Evolutionary conservation across 352 stramenopile genomes (phyloP).

Genomic region (Globisporangium apiculatum): DNA sequence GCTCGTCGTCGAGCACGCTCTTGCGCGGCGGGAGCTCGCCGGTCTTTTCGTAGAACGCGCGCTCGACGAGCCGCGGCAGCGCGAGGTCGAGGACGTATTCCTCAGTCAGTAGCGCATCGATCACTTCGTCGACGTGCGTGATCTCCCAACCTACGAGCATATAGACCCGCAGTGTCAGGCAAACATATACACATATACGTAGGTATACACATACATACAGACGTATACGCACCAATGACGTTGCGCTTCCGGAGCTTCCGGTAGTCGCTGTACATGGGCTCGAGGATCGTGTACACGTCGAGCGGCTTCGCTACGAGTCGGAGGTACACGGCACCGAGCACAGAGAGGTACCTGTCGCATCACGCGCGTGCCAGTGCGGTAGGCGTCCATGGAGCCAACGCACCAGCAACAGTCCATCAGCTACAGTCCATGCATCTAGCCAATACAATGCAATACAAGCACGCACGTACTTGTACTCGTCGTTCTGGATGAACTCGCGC

Average conservation of each 20-base stretch:
- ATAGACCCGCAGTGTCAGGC: not conserved
- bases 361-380: too few relatives aligned
- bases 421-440: too few relatives aligned
- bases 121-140: conserved; percentile 94
- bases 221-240: conserved; percentile 37
- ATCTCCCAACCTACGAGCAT: conserved; percentile 82
- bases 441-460: not conserved
- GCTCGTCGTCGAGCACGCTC: conserved; percentile 72
- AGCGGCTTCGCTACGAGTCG: conserved; percentile 89
- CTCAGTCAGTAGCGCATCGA: conserved; percentile 90
- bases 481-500: conserved; percentile 92
- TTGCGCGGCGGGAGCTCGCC: conserved; percentile 47
- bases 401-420: too few relatives aligned
- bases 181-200: too few relatives aligned
- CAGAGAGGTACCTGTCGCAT: conserved; percentile 83
- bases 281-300: conserved; percentile 92
- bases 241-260: conserved; percentile 89
- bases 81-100: conserved; percentile 93
- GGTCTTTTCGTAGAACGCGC: conserved; percentile 82
- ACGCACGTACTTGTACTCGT: conserved; percentile 92
- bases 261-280: conserved; percentile 96
- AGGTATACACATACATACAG: not conserved
- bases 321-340: conserved; percentile 95
- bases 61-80: conserved; percentile 88
- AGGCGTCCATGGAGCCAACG: too few relatives aligned